These are phyloP conservation scores for Fragilaria crotonensis DNA, from an alignment of 108 stramenopile species.

Conservation along the genomic window DNA sequence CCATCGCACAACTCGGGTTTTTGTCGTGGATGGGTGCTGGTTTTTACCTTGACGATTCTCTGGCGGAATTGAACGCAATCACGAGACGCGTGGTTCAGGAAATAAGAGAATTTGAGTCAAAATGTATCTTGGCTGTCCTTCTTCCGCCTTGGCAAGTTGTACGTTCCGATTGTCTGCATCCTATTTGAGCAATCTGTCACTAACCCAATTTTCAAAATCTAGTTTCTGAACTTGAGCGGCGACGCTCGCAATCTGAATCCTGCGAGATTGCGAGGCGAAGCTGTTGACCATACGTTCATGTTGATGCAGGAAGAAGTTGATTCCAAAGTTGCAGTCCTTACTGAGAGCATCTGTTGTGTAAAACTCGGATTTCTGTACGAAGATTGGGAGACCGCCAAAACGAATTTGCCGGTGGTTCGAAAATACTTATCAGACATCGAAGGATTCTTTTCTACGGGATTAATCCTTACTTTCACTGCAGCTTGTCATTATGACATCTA, in stretches of 20 bases:
- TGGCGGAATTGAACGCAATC: background rate
- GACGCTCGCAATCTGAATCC: background rate
- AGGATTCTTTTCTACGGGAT: background rate
- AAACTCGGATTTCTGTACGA: background rate
- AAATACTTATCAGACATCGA: background rate
- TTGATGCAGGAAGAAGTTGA: background rate
- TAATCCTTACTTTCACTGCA: background rate
- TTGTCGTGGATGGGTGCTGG: background rate
- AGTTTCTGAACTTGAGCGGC: background rate
- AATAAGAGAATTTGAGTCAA: background rate
- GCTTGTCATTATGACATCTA: background rate
- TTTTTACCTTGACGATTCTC: background rate
- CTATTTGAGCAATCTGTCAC: background rate
- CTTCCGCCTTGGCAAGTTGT: background rate
- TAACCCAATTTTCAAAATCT: background rate
- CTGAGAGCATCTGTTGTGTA: background rate
- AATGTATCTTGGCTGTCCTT: background rate
- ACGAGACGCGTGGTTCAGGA: background rate
- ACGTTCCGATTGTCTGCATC: background rate
- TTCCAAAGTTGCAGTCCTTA: background rate
- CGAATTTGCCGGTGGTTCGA: background rate
- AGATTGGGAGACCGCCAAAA: background rate
- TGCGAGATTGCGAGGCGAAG: background rate
- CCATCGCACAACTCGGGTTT: background rate
- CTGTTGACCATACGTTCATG: background rate